A percentile compares a stretch with the other conserved stretches of the same genome.
These are phyloP conservation scores for Talaromyces piceae DNA, from an alignment of 2,329 filamentous ascomycete species.

Conservation along the genomic window DNA sequence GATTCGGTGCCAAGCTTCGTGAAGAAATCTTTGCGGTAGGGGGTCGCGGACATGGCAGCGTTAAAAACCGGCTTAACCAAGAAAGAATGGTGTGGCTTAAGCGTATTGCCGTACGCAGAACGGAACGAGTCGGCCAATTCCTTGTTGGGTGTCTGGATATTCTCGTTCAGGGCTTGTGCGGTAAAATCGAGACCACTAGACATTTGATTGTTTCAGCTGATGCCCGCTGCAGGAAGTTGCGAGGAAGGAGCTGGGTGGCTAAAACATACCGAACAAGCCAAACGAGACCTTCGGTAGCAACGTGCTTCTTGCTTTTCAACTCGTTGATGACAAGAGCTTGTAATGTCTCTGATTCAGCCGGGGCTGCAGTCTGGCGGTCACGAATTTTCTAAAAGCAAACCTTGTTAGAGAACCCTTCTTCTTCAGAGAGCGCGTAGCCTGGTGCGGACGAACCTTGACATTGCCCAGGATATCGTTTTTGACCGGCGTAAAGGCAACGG, in stretches of 20 bases:
- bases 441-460: constrained; percentile 60
- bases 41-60: constrained; percentile 85
- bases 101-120: constrained; percentile 71
- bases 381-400: constrained; percentile 65
- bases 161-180: constrained; percentile 70
- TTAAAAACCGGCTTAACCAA: constrained; percentile 86
- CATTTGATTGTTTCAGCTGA: neutral
- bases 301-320: constrained; percentile 81
- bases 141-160: constrained; percentile 58
- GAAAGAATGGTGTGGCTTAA: constrained; percentile 88
- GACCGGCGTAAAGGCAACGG: constrained; percentile 76
- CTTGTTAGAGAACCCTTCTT: neutral
- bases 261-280: constrained; percentile 74
- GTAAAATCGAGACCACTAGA: constrained; percentile 88
- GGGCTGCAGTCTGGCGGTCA: constrained; percentile 69
- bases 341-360: constrained; percentile 70
- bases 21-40: constrained; percentile 92
- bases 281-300: constrained; percentile 77
- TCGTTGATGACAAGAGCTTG: constrained; percentile 83
- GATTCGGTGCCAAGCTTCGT: constrained; percentile 58
- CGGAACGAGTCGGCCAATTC: constrained; percentile 86
- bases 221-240: neutral
- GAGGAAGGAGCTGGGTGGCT: neutral
- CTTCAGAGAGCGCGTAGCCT: constrained; percentile 7
- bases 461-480: constrained; percentile 89